Percentiles rank a stretch among this genome's conserved stretches.
Conservation (phyloP, 1,139 yeast species). For the Debaryomycetaceae sp. region DNA sequence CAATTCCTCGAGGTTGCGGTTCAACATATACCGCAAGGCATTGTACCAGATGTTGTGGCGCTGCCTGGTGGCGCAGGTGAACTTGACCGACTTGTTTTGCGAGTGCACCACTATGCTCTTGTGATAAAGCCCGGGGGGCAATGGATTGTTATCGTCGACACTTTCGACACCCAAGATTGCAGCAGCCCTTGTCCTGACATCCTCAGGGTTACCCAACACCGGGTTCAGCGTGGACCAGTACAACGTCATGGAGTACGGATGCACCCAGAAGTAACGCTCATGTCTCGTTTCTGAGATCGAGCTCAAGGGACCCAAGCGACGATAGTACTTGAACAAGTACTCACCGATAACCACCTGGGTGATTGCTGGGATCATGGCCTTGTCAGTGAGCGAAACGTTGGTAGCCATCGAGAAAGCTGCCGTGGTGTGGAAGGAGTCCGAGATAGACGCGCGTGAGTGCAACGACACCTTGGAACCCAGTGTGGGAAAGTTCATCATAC, state of each 20-base stretch:
- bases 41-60: constrained; percentile 92
- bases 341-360: constrained; percentile 95
- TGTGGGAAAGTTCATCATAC: constrained; percentile 11
- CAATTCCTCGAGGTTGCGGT: constrained; percentile 62
- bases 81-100: constrained; percentile 60
- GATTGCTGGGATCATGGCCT: constrained; percentile 77
- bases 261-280: constrained; percentile 93
- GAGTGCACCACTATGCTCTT: constrained; percentile 79
- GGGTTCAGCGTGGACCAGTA: constrained; percentile 90
- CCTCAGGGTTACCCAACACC: constrained; percentile 62
- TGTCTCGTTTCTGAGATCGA: constrained; percentile 79
- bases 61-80: constrained; percentile 84
- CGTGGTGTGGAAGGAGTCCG: constrained; percentile 30
- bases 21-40: constrained; percentile 72
- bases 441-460: constrained; percentile 24
- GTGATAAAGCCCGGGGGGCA: constrained; percentile 86
- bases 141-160: constrained; percentile 79
- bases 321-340: constrained; percentile 79
- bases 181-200: constrained; percentile 68
- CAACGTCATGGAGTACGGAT: constrained; percentile 85
- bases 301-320: constrained; percentile 70
- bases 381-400: constrained; percentile 65
- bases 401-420: constrained; percentile 58
- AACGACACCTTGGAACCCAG: constrained; percentile 30
- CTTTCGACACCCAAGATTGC: constrained; percentile 78